Percentiles rank a stretch among this genome's conserved stretches.
Conservation (phyloP, 2,329 filamentous ascomycete genomes). For the Aureobasidium mangrovei region DNA sequence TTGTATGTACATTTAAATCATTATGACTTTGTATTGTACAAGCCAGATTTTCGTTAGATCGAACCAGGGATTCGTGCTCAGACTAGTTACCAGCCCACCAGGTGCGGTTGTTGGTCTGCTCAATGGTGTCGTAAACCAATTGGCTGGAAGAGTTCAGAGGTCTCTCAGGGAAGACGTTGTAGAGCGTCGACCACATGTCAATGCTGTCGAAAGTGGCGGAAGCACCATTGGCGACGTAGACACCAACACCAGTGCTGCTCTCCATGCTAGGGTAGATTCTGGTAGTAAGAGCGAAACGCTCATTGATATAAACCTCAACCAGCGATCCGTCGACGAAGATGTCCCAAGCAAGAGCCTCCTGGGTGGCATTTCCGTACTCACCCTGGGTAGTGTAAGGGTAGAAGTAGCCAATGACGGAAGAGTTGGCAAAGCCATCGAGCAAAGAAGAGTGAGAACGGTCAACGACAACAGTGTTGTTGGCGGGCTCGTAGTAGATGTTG, state of each 20-base stretch:
- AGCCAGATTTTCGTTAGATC: not conserved
- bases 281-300: slow-evolving; percentile 32
- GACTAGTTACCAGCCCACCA: slow-evolving; percentile 38
- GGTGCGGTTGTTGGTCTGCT: slow-evolving; percentile 36
- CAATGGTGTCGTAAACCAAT: slow-evolving; percentile 35
- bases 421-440: slow-evolving; percentile 35
- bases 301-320: slow-evolving; percentile 40
- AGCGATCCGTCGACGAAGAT: slow-evolving; percentile 41
- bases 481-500: slow-evolving; percentile 36
- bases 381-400: slow-evolving; percentile 32
- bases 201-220: slow-evolving; percentile 30
- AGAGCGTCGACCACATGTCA: slow-evolving; percentile 27
- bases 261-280: slow-evolving; percentile 38
- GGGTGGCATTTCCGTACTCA: slow-evolving; percentile 19
- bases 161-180: slow-evolving; percentile 30
- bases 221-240: slow-evolving; percentile 32
- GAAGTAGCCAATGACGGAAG: slow-evolving; percentile 39
- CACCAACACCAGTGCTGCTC: slow-evolving; percentile 36
- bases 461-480: slow-evolving; percentile 39
- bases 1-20: not conserved
- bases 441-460: slow-evolving; percentile 35
- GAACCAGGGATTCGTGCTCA: not conserved
- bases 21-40: too few species aligned
- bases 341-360: slow-evolving; percentile 35
- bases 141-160: slow-evolving; percentile 31